Base-by-base conservation (phyloP, 2,329 filamentous ascomycete species). In the Botryotinia calthae region DNA sequence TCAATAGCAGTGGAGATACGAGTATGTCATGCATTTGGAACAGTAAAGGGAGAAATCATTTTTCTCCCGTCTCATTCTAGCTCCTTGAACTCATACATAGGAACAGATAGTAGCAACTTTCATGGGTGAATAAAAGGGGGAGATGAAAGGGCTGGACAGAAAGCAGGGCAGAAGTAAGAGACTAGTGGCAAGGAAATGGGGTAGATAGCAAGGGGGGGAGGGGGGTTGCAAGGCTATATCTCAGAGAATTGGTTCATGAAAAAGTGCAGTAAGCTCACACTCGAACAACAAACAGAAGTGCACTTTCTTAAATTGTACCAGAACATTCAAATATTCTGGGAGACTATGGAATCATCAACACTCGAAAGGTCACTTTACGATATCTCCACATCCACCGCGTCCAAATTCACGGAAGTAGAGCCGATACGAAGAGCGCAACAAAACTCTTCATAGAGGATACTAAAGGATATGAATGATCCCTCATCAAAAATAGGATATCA, bases 1-100 rank as follows among this genome's bases (percentile, higher is more conserved):
- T 93, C 89, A 81, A 97, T 90, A 81, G 93, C 93, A 82, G 90
- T 90, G 81, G 91, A 89, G 83, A 97, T 88, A 84, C 93, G 92
- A 82, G 89, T 85, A 76, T 54, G 48, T 54, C 48, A 54, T 54
- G 42, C 42, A 42, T 42, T 42, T 42, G 42, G 42, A 42, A 42
- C 42, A 42, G 42, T 42, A 42, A 42, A 42, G 42, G 25, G 48
- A 54, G 8, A 54, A 54, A 54, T 54, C 22, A 54, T 54, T 14
- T 28, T 54, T 54, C 9, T 54, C 48, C 48, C 9, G 48, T 54
- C 48, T 54, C 48, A 54, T 54, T 10, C 48, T 54, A 54, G 48
- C 48, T 54, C 48, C 48, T 54, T 28, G 48, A 54, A 54, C 48
- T 54, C 9, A 54, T 54, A 10, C 48, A 54, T 54, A 54, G 48